Evolutionary conservation across 495 filamentous ascomycete genomes (phyloP).

Genomic region (Cairneyella variabilis): DNA sequence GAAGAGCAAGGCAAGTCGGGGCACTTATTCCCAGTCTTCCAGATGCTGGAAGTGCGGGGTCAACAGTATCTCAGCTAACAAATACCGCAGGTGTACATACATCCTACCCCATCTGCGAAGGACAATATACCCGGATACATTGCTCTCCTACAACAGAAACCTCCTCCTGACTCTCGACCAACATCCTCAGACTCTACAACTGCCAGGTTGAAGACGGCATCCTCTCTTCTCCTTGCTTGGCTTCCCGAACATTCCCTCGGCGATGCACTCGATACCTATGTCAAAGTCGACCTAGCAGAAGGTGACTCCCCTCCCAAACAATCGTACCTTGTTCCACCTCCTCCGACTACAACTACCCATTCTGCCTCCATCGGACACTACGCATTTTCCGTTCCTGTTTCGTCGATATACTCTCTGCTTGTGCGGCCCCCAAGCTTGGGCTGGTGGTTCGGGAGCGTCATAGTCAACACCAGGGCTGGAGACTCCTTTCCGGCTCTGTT

Average conservation of each 20-base stretch:
- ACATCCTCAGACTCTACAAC: conserved; percentile 49
- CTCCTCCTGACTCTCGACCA: conserved; percentile 37
- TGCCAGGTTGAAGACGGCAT: conserved; percentile 30
- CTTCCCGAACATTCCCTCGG: conserved; percentile 87
- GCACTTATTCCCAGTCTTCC: background rate
- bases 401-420: conserved; percentile 83
- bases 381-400: conserved; percentile 87
- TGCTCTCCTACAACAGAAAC: conserved; percentile 89
- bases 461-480: conserved; percentile 85
- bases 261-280: conserved; percentile 81
- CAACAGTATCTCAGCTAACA: conserved; percentile 21
- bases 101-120: conserved; percentile 86
- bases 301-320: conserved; percentile 75
- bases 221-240: conserved; percentile 85
- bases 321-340: conserved; percentile 86
- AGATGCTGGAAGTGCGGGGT: conserved; percentile 16
- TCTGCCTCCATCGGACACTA: conserved; percentile 72
- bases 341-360: conserved; percentile 75
- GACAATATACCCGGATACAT: conserved; percentile 98
- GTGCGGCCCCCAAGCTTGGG: conserved; percentile 90
- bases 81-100: conserved; percentile 77
- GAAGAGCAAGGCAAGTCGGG: conserved; percentile 79
- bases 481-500: conserved; percentile 94
- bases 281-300: conserved; percentile 89
- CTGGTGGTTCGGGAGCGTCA: conserved; percentile 96